A percentile compares a stretch with the other conserved stretches of the same genome.
These are phyloP conservation scores for Collybia sordida DNA, from an alignment of 768 basidiomycete species.

Conservation along the genomic window DNA sequence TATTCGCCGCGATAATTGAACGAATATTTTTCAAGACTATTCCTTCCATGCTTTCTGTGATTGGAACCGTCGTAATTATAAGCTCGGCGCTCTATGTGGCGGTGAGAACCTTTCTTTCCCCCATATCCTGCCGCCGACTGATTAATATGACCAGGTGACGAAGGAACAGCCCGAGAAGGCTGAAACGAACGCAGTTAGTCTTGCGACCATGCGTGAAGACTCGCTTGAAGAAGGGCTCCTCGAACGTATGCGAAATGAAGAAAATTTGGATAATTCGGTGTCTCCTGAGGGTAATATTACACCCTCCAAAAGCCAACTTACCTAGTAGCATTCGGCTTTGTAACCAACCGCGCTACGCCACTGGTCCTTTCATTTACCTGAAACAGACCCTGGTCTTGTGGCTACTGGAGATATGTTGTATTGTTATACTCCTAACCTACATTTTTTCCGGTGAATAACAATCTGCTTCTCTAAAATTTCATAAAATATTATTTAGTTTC, in stretches of 20 bases:
- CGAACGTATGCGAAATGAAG: background rate
- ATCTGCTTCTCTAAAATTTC: no score
- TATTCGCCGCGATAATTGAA: slow-evolving; percentile 68
- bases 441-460: no score
- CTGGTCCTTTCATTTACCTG: no score
- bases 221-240: slow-evolving; percentile 1
- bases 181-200: background rate
- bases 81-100: slow-evolving; percentile 63
- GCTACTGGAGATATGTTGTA: no score
- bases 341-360: no score
- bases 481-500: no score
- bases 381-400: no score
- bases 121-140: background rate
- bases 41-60: slow-evolving; percentile 57
- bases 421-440: no score
- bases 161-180: background rate
- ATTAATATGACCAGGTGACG: background rate
- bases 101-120: slow-evolving; percentile 34
- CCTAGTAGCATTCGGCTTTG: no score
- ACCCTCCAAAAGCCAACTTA: no score
- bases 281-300: no score
- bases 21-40: slow-evolving; percentile 59
- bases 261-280: background rate
- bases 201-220: background rate
- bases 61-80: slow-evolving; percentile 68